These are phyloP conservation scores for Luvunga scandens DNA, from an alignment of 345 rosid species.

Conservation along the genomic window DNA sequence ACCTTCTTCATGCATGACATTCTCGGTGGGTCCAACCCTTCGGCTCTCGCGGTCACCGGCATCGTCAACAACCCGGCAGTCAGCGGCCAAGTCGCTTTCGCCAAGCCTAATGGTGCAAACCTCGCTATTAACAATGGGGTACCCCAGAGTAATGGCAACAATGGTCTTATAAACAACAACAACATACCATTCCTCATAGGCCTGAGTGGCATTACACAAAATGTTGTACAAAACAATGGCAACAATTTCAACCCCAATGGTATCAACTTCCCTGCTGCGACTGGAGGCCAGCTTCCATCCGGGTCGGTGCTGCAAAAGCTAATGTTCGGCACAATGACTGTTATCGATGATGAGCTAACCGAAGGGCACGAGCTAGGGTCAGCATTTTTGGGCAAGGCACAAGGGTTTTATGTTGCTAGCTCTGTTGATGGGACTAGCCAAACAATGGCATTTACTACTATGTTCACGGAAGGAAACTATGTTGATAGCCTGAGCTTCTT, in stretches of 20 bases:
- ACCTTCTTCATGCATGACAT: conserved; percentile 40
- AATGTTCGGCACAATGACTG: conserved; percentile 40
- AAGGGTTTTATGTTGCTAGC: conserved; percentile 36
- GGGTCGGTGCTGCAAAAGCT: conserved; percentile 25
- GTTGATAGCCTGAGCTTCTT: conserved; percentile 36
- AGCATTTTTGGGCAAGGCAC: conserved; percentile 32
- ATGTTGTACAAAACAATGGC: conserved; percentile 23
- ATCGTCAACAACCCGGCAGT: conserved; percentile 32
- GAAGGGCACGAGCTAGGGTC: conserved; percentile 37
- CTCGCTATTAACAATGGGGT: conserved; percentile 25
- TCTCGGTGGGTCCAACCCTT: conserved; percentile 30
- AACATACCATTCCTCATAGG: conserved; percentile 42
- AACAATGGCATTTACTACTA: conserved; percentile 31
- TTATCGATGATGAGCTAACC: conserved; percentile 37
- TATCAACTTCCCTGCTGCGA: conserved; percentile 15
- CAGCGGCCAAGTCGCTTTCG: conserved; percentile 30
- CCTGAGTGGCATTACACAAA: conserved; percentile 26
- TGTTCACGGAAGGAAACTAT: conserved; percentile 28
- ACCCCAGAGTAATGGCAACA: conserved; percentile 25
- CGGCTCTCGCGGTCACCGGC: conserved; percentile 30
- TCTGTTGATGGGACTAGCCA: conserved; percentile 39
- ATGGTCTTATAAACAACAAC: conserved; percentile 31
- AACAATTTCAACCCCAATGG: conserved; percentile 10
- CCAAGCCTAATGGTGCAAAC: conserved; percentile 38
- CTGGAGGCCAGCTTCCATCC: conserved; percentile 20